Evolutionary conservation across 768 basidiomycete genomes (phyloP).

Genomic region (Crepidotus variabilis): DNA sequence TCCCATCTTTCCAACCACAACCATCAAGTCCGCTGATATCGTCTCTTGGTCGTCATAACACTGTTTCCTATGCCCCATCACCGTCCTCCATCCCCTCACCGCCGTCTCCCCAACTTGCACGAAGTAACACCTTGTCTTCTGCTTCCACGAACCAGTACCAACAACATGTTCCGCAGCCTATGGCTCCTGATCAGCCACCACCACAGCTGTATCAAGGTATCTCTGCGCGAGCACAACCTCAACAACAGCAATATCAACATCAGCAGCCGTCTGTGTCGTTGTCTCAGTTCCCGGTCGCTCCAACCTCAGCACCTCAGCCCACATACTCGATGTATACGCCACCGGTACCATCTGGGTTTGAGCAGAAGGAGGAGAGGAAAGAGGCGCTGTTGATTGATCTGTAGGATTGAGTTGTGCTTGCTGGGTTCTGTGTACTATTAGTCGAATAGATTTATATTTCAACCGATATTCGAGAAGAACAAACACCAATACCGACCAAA

Average conservation of each 20-base stretch:
- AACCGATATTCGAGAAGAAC: too few relatives aligned
- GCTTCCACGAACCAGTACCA: constrained; percentile 17
- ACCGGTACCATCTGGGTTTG: constrained; percentile 42
- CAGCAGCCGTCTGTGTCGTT: constrained; percentile 32
- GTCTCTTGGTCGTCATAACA: constrained; percentile 29
- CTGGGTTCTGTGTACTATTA: too few relatives aligned
- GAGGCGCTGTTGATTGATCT: constrained; percentile 55
- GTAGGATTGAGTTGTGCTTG: constrained; percentile 13
- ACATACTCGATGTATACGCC: constrained; percentile 46
- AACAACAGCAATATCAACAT: constrained; percentile 24
- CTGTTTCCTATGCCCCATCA: constrained; percentile 27
- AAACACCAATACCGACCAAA: too few relatives aligned
- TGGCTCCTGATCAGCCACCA: constrained; percentile 21
- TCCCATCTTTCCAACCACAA: constrained; percentile 15
- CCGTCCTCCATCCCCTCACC: constrained; percentile 13
- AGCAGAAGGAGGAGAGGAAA: constrained; percentile 64
- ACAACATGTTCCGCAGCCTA: constrained; percentile 21
- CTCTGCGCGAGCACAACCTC: constrained; percentile 16
- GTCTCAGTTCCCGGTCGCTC: constrained; percentile 64
- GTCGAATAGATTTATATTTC: too few relatives aligned
- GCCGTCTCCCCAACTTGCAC: constrained; percentile 22
- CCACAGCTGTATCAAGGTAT: constrained; percentile 12
- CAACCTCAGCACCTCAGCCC: constrained; percentile 53
- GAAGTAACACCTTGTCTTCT: constrained; percentile 29
- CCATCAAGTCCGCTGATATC: constrained; percentile 5